Evolutionary conservation across 1,284 basidiomycete species (phyloP), one percentile per base, ranked within the genome.

Genomic region (Apiotrichum gamsii): DNA sequence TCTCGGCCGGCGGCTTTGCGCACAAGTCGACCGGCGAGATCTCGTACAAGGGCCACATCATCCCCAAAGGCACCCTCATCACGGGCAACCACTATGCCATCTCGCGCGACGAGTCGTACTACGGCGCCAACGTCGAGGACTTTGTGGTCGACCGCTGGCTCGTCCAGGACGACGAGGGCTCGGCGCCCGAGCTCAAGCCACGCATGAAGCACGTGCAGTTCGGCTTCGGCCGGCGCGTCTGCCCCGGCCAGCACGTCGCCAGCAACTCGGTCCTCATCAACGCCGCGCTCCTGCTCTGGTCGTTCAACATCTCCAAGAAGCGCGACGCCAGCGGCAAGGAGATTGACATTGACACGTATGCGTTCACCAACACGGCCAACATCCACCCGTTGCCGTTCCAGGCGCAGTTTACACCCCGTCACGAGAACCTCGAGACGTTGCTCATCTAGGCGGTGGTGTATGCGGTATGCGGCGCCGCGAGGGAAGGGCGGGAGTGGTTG

Each of bases 191-290:
- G 8, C 49, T 53, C 34, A 53, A 57, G 36, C 37, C 46, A 9
- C 29, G 14, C 11, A 48, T 57, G 45, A 57, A 59, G 33, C 42
- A 52, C 38, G 46, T 51, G 32, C 59, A 60, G 43, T 61, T 57
- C n/a, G 63, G 58, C 6, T 61, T 63, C 23, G 63, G 63, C 1
- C 56, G 61, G 37, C 52, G 57, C 8, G 50, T 70, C 19, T 72
- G 69, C 34, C 63, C 68, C n/a, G 72, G 72, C 5, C 51, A 64
- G 25, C 63, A 74, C 33, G 58, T 74, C 4, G 72, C 72, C 16
- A 64, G 65, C 43, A 57, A 67, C 29, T 64, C 61, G 4, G 51
- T 73, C 20, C 59, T 62, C 40, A 71, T 73, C 53, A 67, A 64
- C 35, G 45, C 61, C 1, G 69, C 72, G 0, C 52, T 55, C 31